Base-by-base conservation (phyloP, 371 early-diverging fungal genomes). In the Rhizopus sp. region DNA sequence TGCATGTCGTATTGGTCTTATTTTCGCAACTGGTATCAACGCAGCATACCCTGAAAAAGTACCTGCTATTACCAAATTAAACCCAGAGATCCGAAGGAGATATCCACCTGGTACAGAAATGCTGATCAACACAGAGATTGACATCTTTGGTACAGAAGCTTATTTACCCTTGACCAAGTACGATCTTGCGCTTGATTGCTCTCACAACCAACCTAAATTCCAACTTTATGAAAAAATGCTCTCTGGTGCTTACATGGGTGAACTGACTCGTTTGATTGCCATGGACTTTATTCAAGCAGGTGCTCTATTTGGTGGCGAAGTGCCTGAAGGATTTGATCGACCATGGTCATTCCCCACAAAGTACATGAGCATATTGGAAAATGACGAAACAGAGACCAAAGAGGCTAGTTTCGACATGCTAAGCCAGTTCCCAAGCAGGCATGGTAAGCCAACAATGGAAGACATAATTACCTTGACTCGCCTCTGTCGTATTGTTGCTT, bases 181-280 rank as follows among this genome's bases (percentile, higher is more conserved):
- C 64, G 97, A 96, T 80, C 71, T 73, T 52, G 68, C 67, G 29
- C 82, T 95, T 56, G 95, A 97, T 74, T 71, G 78, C 52, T 78
- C 77, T 35, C 86, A 92, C 40, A 62, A 72, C 23, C 89, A 92
- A 66, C 91, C 91, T 37, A 78, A 84, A 35, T 78, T 85, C 66
- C 94, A 95, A 67, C 79, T 85, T n/a, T 92, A 91, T 67, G 96
- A 95, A 68, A 96, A 97, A 76, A 89, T 95, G 89, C 83, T 95
- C 39, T 90, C 92, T 33, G 96, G 97, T 34, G 85, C 93, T 69
- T 97, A 95, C 69, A 70, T 97, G 42, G 95, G 96, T 55, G 97
- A 97, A 68, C 70, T 97, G 32, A 83, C 83, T 29, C 91, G 97
- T 35, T 70, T 85, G 53, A 81, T 84, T 52, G 68, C 87, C 15